A percentile compares a stretch with the other conserved stretches of the same genome.
Conservation (phyloP, 768 basidiomycete genomes). For the Kwoniella dendrophila region DNA sequence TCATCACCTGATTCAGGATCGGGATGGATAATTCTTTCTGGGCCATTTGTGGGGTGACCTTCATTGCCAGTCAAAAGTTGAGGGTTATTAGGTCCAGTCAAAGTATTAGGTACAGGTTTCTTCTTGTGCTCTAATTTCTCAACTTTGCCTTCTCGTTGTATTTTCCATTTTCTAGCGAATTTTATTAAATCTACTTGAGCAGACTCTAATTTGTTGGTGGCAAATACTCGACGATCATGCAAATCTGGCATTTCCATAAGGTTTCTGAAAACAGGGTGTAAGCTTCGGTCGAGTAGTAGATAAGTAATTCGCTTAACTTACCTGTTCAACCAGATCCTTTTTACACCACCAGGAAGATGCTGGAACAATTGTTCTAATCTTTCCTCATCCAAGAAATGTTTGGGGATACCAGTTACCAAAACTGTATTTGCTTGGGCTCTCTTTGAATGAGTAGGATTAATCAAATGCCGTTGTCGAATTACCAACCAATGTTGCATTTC, state of each 20-base stretch:
- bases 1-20: slow-evolving; percentile 9
- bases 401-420: slow-evolving; percentile 85
- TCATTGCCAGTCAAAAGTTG: slow-evolving; percentile 28
- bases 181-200: slow-evolving; percentile 79
- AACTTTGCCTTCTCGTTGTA: slow-evolving; percentile 60
- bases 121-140: slow-evolving; percentile 59
- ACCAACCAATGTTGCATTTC: slow-evolving; percentile 82
- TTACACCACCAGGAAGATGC: slow-evolving; percentile 86
- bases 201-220: slow-evolving; percentile 77
- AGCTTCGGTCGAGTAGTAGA: too few species aligned
- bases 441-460: slow-evolving; percentile 70
- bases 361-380: slow-evolving; percentile 71
- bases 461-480: slow-evolving; percentile 78
- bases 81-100: slow-evolving; percentile 44
- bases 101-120: slow-evolving; percentile 35
- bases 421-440: slow-evolving; percentile 87
- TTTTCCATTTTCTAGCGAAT: slow-evolving; percentile 72
- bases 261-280: slow-evolving; percentile 60
- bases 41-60: background rate
- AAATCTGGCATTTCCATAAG: slow-evolving; percentile 82
- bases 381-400: slow-evolving; percentile 70
- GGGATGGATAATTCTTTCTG: background rate
- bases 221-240: slow-evolving; percentile 73
- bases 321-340: slow-evolving; percentile 89
- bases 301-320: slow-evolving; percentile 46